These are phyloP conservation scores for Leccinum colubrinum DNA, from an alignment of 1,284 basidiomycete genomes.

Conservation along the genomic window DNA sequence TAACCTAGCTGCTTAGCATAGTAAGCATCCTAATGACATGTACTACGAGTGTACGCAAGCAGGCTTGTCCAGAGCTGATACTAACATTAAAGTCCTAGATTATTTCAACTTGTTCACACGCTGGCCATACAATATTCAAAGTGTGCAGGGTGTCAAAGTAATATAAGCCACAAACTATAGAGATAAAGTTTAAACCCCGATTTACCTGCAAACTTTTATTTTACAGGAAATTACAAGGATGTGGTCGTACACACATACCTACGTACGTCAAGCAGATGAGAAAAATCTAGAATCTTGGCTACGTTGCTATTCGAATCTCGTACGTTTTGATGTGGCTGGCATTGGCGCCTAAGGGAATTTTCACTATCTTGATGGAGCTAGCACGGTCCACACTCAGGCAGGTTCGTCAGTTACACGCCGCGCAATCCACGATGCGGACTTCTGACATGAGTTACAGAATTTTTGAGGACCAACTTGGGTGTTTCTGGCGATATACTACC, in stretches of 20 bases:
- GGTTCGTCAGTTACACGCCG: not conserved
- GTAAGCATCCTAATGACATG: not conserved
- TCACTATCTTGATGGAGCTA: not conserved
- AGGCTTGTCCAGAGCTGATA: too few species aligned
- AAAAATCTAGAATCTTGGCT: not conserved
- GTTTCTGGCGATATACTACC: not conserved
- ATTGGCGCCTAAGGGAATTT: not conserved
- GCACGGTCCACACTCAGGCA: not conserved
- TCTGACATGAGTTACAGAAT: not conserved
- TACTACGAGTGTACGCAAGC: too few species aligned
- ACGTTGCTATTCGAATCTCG: not conserved
- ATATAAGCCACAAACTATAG: not conserved
- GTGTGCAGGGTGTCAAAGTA: too few species aligned
- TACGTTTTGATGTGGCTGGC: not conserved
- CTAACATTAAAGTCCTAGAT: too few species aligned
- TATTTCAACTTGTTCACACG: too few species aligned
- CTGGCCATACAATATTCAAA: too few species aligned
- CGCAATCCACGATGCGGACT: not conserved
- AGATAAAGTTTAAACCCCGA: not conserved
- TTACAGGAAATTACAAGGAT: not conserved
- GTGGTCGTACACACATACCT: not conserved
- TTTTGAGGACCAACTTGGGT: not conserved
- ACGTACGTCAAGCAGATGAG: not conserved
- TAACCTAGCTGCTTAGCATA: not conserved
- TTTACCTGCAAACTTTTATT: not conserved